phyloP scores from a whole-genome alignment of 352 stramenopile species.

The Phytophthora vignae region DNA sequence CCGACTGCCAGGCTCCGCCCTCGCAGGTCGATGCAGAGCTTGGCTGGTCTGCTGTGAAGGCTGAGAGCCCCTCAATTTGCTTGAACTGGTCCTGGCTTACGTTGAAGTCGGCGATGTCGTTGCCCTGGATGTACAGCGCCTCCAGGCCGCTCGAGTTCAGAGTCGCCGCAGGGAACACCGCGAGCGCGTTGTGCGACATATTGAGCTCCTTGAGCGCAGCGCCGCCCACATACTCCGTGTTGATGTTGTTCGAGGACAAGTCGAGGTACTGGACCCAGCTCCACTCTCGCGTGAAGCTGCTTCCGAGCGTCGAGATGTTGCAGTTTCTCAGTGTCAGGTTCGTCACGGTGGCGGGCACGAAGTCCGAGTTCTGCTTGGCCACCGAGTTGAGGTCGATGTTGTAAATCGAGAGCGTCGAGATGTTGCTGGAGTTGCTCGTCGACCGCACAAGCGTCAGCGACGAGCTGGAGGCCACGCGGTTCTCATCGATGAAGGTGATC shows the following conservation, averaged over 20 bases:
- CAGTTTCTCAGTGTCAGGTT: constrained; percentile 53
- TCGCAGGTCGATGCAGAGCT: constrained; percentile 29
- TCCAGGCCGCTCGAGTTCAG: constrained; percentile 41
- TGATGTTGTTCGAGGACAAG: constrained; percentile 44
- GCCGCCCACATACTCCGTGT: constrained; percentile 36
- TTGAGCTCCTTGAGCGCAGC: constrained; percentile 37
- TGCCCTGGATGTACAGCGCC: constrained; percentile 45
- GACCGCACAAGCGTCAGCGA: constrained; percentile 36
- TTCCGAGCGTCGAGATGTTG: constrained; percentile 49
- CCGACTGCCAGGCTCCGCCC: constrained; percentile 41
- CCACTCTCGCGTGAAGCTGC: constrained; percentile 43
- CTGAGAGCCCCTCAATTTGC: constrained; percentile 33
- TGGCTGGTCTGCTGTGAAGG: constrained; percentile 42
- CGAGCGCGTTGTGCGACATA: constrained; percentile 50
- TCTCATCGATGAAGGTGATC: constrained; percentile 41
- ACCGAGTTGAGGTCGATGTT: constrained; percentile 45
- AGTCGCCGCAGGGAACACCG: constrained; percentile 29
- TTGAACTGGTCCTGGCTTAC: constrained; percentile 40
- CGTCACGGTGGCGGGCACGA: constrained; percentile 45
- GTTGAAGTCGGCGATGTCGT: constrained; percentile 50
- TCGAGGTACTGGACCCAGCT: constrained; percentile 46
- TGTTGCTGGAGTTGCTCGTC: constrained; percentile 28
- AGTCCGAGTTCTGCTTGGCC: constrained; percentile 29
- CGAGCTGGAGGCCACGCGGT: constrained; percentile 28
- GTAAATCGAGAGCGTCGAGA: constrained; percentile 43